Evolutionary conservation across 768 basidiomycete genomes (phyloP), one percentile per base, ranked within the genome.

Genomic region (Mycena floridula): DNA sequence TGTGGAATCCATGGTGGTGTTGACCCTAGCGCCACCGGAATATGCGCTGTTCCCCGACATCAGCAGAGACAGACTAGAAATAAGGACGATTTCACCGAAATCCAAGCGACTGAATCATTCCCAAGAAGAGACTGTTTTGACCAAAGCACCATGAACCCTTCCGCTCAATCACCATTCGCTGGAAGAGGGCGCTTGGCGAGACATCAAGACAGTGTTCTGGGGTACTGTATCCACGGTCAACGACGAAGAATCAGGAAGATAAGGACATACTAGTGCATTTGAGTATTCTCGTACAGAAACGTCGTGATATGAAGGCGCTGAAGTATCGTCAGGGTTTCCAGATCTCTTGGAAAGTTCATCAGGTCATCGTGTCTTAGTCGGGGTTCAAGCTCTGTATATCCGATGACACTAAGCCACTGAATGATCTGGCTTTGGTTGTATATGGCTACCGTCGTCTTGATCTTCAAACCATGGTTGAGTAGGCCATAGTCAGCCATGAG

Each of bases 271-370:
- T 67, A 68, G 40, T 67, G 67, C 61, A 69, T 65, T 5, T 54
- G 53, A 0, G 61, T 65, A 36, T 66, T 67, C 45, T 69, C 66
- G 42, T 61, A 69, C 2, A 65, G 64, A 35, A 67, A 66, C 4
- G 63, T 50, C n/a, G 62, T 36, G 4, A 66, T 38, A 35, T 65
- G 61, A 7, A 56, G 44, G 7, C 57, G 54, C 23, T 60, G 54
- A 1, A 69, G 23, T 2, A 44, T 37, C 32, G 44, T 48, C 1
- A 69, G 51, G 28, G 53, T 63, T n/a, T 60, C 59, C 18, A 63
- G 42, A 7, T 55, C 57, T 12, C 49, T 47, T 15, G 53, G 49
- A 43, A 66, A 60, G 12, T 44, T 20, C 4, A 45, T 23, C 22
- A 62, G 48, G 4, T 50, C 50, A n/a, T 49, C 50, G 36, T 49